A percentile compares a stretch with the other conserved stretches of the same genome.
phyloP scores from a whole-genome alignment of 148 eudicot species.

The Linanthus parryae region DNA sequence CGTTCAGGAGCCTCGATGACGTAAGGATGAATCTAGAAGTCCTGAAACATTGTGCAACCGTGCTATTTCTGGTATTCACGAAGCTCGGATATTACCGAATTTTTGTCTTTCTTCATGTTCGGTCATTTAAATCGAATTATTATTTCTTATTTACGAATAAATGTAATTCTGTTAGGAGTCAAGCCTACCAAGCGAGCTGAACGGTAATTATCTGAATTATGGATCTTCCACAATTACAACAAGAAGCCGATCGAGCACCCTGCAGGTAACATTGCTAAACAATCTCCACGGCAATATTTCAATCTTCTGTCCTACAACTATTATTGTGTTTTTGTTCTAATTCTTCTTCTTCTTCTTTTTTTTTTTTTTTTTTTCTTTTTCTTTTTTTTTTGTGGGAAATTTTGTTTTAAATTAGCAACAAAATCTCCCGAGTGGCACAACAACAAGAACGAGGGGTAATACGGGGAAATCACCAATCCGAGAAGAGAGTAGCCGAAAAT shows the following conservation, averaged over 20 bases:
- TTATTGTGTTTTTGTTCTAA: not conserved
- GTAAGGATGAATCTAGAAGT: constrained; percentile 94
- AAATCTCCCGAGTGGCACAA: constrained; percentile 9
- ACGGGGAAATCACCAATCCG: constrained; percentile 20
- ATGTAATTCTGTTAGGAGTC: constrained; percentile 49
- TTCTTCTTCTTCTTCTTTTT: not conserved
- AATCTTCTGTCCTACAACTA: not conserved
- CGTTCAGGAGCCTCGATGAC: constrained; percentile 81
- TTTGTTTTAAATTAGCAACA: constrained; percentile 10
- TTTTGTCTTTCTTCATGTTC: not conserved
- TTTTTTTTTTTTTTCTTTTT: not conserved
- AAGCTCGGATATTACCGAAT: not conserved
- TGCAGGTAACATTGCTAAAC: constrained; percentile 18
- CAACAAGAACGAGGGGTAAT: constrained; percentile 26
- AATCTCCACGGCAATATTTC: not conserved
- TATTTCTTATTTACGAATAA: not conserved
- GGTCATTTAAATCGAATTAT: not conserved
- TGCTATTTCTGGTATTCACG: constrained; percentile 64
- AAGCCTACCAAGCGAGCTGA: constrained; percentile 53
- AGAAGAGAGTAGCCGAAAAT: constrained; percentile 54
- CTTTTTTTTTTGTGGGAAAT: not conserved
- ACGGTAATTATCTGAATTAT: constrained; percentile 36
- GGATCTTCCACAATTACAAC: constrained; percentile 44
- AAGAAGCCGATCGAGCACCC: constrained; percentile 49
- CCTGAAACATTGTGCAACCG: constrained; percentile 90